Evolutionary conservation across 768 basidiomycete genomes (phyloP), one percentile per base, ranked within the genome.

Genomic region (Terana coerulea): DNA sequence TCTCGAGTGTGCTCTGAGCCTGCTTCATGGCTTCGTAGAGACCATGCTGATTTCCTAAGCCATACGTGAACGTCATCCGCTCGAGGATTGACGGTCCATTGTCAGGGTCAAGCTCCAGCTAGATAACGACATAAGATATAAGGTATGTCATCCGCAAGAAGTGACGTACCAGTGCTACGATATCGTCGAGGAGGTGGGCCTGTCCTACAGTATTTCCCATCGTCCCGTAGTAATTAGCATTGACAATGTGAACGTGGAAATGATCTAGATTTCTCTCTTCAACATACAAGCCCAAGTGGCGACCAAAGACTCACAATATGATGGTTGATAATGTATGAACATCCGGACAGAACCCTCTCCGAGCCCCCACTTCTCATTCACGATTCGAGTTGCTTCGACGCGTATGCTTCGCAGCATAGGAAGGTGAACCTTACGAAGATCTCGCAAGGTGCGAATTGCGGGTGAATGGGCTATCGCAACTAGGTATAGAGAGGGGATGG

Each of bases 251-350:
- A 2, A 97, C 88, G 55, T 98, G 94, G 63, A 97, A 92, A 60
- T 93, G 94, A 63, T 97, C 94, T 95, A 55, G 4, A 17, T n/a
- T n/a, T n/a, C n/a, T n/a, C n/a, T n/a, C n/a, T n/a, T n/a, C n/a
- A n/a, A n/a, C n/a, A n/a, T n/a, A n/a, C n/a, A n/a, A n/a, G n/a
- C n/a, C n/a, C n/a, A n/a, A 2, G 1, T 7, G 9, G 29, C 14
- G n/a, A 46, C 44, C 35, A 33, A 19, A 0, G 26, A 75, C 89
- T 56, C 52, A 95, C 95, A 98, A 64, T 98, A 98, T 31, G 85
- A 89, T 0, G 95, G 95, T 63, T 97, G 95, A 65, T 99, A 99
- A 65, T 99, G 97, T 12, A 98, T 70, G 60, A 84, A 94, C 72
- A 95, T 74, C 59, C 93, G 72, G 52, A 97, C 62, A 9, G 81